Conservation (phyloP, 352 stramenopile genomes). For the Globisporangium canariense region DNA sequence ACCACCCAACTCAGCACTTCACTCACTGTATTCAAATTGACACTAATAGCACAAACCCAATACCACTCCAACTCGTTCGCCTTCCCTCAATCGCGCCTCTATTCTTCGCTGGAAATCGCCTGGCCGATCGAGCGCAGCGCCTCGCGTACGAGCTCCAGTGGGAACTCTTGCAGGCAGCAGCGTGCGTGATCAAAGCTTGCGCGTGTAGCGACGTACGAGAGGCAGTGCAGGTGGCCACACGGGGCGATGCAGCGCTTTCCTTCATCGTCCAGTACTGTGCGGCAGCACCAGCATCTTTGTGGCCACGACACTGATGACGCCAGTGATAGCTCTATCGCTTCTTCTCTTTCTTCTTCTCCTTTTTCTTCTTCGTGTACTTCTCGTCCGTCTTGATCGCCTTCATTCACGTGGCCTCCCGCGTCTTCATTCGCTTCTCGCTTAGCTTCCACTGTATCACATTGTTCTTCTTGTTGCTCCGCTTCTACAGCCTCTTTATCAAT, state of each 20-base stretch:
- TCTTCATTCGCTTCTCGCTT: no score
- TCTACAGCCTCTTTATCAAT: not conserved
- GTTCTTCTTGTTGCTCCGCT: no score
- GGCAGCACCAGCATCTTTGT: constrained; percentile 8
- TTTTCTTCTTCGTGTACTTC: not conserved
- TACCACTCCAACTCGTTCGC: no score
- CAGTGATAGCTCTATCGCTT: not conserved
- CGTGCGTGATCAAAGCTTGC: constrained; percentile 10
- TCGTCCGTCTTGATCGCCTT: no score
- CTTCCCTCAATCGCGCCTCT: no score
- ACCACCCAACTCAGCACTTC: no score
- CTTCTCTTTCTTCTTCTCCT: not conserved
- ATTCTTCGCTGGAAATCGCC: not conserved
- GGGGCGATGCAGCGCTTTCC: constrained; percentile 3
- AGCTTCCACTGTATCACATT: no score
- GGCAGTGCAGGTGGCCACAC: constrained; percentile 49
- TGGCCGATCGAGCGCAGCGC: not conserved
- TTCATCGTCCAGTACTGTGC: not conserved
- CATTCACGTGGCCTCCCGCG: no score
- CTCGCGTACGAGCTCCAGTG: not conserved
- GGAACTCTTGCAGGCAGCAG: not conserved
- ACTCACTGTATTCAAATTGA: no score
- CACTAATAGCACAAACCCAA: no score
- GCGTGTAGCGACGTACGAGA: constrained; percentile 29
- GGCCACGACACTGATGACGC: not conserved